Evolutionary conservation across 192 early-diverging fungal species (phyloP).

Genomic region (Oehlia diaphana): DNA sequence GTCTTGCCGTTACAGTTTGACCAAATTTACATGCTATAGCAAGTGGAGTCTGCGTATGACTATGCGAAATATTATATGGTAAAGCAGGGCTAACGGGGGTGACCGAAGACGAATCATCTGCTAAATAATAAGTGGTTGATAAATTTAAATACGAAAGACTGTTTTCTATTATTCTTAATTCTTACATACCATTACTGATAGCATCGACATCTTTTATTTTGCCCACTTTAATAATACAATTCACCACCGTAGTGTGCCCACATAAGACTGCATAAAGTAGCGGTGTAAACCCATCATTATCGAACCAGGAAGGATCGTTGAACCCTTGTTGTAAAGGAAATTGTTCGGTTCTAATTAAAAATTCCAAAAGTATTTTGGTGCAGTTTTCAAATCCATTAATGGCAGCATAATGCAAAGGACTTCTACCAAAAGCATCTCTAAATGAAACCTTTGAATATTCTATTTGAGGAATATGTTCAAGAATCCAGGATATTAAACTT

Average conservation of each 20-base stretch:
- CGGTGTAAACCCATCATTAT: conserved; percentile 66
- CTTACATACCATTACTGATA: conserved; percentile 20
- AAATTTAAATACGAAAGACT: background rate
- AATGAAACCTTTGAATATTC: conserved; percentile 36
- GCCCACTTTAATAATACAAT: conserved; percentile 54
- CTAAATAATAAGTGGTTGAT: background rate
- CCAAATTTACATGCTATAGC: conserved; percentile 54
- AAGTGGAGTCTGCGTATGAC: conserved; percentile 45
- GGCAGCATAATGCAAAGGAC: conserved; percentile 64
- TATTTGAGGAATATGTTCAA: conserved; percentile 35
- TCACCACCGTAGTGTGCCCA: conserved; percentile 48
- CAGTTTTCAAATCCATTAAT: conserved; percentile 50
- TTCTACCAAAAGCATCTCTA: conserved; percentile 57
- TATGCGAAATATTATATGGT: background rate
- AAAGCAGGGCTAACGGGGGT: background rate
- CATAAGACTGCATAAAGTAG: conserved; percentile 61
- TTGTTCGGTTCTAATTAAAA: conserved; percentile 43
- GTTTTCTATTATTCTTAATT: background rate
- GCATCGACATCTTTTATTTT: conserved; percentile 52
- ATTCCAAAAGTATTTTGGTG: conserved; percentile 45
- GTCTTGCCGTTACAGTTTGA: conserved; percentile 44
- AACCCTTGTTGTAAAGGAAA: conserved; percentile 36
- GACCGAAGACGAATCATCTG: background rate
- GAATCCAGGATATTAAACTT: conserved; percentile 38
- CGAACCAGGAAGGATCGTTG: conserved; percentile 53